These are phyloP conservation scores for Leccinum holopus DNA, from an alignment of 1,284 basidiomycete species.

Conservation along the genomic window DNA sequence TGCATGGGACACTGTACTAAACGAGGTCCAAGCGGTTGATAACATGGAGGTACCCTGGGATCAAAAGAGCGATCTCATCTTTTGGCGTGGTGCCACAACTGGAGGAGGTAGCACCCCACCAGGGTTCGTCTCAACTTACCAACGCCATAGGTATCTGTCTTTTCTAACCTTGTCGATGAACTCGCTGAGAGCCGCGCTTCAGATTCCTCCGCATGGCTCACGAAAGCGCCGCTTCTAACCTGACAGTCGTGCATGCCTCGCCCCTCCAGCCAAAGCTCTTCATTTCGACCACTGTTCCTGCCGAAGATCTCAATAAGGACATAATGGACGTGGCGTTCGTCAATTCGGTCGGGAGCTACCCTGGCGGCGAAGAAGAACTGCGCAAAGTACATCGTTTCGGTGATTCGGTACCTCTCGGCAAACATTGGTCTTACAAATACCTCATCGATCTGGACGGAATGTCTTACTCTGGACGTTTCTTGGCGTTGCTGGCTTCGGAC, in stretches of 20 bases:
- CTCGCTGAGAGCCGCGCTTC: neutral
- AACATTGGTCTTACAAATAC: constrained; percentile 92
- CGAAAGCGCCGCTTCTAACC: constrained; percentile 52
- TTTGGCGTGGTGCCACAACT: constrained; percentile 90
- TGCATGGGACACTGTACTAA: constrained; percentile 79
- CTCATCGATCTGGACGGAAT: constrained; percentile 90
- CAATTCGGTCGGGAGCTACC: constrained; percentile 72
- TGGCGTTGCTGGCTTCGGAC: constrained; percentile 83
- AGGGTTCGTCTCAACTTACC: constrained; percentile 81
- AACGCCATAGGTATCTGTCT: constrained; percentile 72
- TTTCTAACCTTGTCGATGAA: neutral
- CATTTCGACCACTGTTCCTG: constrained; percentile 61
- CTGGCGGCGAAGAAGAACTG: constrained; percentile 78
- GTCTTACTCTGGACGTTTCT: constrained; percentile 90
- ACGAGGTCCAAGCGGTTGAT: constrained; percentile 70
- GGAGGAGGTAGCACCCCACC: constrained; percentile 87
- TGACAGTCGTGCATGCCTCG: constrained; percentile 75
- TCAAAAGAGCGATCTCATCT: constrained; percentile 67
- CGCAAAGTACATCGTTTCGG: constrained; percentile 71
- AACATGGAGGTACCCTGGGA: constrained; percentile 85
- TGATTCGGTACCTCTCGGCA: constrained; percentile 75
- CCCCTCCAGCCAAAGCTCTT: constrained; percentile 62
- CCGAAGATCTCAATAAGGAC: constrained; percentile 68
- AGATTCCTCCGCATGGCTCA: constrained; percentile 82
- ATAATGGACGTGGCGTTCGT: constrained; percentile 91